A percentile compares a stretch with the other conserved stretches of the same genome.
phyloP scores from a whole-genome alignment of 495 filamentous ascomycete species.

The Neurospora sp. region DNA sequence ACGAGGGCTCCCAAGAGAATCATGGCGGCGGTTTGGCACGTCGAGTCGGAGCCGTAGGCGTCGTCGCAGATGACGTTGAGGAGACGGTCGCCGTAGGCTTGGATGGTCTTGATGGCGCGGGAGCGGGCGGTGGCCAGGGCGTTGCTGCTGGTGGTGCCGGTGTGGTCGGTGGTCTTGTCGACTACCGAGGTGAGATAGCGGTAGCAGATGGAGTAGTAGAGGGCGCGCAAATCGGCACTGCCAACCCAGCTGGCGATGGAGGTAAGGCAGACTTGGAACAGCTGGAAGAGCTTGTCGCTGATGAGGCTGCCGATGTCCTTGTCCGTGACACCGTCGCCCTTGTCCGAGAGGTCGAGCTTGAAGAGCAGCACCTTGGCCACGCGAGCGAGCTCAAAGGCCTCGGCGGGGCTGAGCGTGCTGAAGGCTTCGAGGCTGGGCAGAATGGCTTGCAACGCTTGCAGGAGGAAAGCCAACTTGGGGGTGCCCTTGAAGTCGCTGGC shows the following conservation, averaged over 20 bases:
- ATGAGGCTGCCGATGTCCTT: slow-evolving; percentile 54
- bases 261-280: slow-evolving; percentile 74
- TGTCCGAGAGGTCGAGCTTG: slow-evolving; percentile 49
- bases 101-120: slow-evolving; percentile 66
- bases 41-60: slow-evolving; percentile 72
- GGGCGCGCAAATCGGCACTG: slow-evolving; percentile 61
- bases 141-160: not conserved
- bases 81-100: slow-evolving; percentile 62
- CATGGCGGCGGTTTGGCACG: slow-evolving; percentile 72
- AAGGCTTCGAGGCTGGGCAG: slow-evolving; percentile 74
- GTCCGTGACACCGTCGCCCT: slow-evolving; percentile 30
- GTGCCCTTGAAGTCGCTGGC: slow-evolving; percentile 62
- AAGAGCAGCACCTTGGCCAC: slow-evolving; percentile 68
- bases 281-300: slow-evolving; percentile 79
- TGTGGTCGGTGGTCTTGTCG: slow-evolving; percentile 29
- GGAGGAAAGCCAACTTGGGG: slow-evolving; percentile 59
- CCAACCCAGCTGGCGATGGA: slow-evolving; percentile 62
- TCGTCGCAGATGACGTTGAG: slow-evolving; percentile 88
- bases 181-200: slow-evolving; percentile 70
- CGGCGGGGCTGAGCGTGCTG: slow-evolving; percentile 49
- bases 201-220: slow-evolving; percentile 82
- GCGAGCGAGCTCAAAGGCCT: slow-evolving; percentile 63
- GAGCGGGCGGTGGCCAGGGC: slow-evolving; percentile 36
- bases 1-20: slow-evolving; percentile 64
- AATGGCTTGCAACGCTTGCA: slow-evolving; percentile 75